Evolutionary conservation across 345 rosid genomes (phyloP), one percentile per base, ranked within the genome.

Genomic region (Populus simonii): DNA sequence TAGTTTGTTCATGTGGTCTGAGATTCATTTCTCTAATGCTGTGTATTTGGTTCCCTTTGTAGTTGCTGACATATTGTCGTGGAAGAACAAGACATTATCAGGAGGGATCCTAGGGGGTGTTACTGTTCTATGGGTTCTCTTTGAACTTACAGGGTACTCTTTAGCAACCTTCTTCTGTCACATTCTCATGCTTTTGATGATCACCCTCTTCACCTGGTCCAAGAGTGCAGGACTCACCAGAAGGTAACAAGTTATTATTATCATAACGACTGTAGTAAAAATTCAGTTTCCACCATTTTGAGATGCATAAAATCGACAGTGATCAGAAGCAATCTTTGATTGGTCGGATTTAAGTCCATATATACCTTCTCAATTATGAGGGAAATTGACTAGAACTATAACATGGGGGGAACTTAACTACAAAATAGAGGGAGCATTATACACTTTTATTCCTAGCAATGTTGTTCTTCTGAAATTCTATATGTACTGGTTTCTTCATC

Each of bases 31-130:
- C 18, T 47, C 51, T 47, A 47, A 47, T 38, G 51, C 17, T 47
- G 51, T 47, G 17, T 13, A 15, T 47, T 15, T 35, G 35, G 17
- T 35, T 35, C 8, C 36, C 39, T 38, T 3, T 39, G 69, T 68
- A 74, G 76, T 74, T 62, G 76, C 76, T 27, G 76, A 74, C 35
- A 43, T 74, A 41, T 62, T 74, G 38, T 8, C 39, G 25, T 62
- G 76, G 70, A 61, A 62, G 70, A 41, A 62, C 59, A 74, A 62
- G 59, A 17, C n/a, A 22, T 13, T 41, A 41, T 74, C 70, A 38
- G 76, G 25, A 39, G 68, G 68, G 4, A 61, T 74, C 8, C 38
- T 74, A 10, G 27, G 25, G 17, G 76, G 23, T 25, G 63, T 62
- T 33, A 74, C 59, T 15, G 5, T 45, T 6, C 6, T 75, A 18